Evolutionary conservation across 768 basidiomycete species (phyloP).

Genomic region (Tephrocybe sp.): DNA sequence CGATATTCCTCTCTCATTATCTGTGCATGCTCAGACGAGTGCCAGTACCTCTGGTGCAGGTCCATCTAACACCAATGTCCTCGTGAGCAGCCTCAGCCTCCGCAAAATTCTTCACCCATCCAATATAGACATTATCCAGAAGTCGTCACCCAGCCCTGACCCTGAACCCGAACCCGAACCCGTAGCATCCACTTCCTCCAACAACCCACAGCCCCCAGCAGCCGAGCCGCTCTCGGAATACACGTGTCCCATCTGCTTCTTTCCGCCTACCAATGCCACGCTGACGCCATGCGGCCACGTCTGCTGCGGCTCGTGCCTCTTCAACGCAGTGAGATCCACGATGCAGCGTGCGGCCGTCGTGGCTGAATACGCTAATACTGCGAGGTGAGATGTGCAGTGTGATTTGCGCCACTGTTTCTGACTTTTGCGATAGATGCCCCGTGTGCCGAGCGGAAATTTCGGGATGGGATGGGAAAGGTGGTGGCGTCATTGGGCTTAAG

Average conservation of each 20-base stretch:
- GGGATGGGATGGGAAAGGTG: slow-evolving; percentile 71
- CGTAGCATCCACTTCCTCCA: slow-evolving; percentile 4
- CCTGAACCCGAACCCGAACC: too few species aligned
- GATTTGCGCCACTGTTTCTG: slow-evolving; percentile 1
- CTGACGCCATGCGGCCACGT: slow-evolving; percentile 82
- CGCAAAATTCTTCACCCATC: slow-evolving; percentile 22
- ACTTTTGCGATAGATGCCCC: slow-evolving; percentile 50
- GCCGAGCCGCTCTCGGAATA: slow-evolving; percentile 55
- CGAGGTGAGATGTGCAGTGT: slow-evolving; percentile 32
- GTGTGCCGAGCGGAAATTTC: slow-evolving; percentile 68
- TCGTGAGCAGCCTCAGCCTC: slow-evolving; percentile 25
- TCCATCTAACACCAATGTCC: slow-evolving; percentile 1
- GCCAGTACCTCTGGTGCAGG: neutral
- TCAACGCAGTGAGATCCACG: slow-evolving; percentile 67
- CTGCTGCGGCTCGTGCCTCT: slow-evolving; percentile 75
- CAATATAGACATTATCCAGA: slow-evolving; percentile 12
- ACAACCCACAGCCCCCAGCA: slow-evolving; percentile 14
- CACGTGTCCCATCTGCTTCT: slow-evolving; percentile 81
- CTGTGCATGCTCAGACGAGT: neutral
- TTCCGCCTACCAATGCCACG: slow-evolving; percentile 70
- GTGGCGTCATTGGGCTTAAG: slow-evolving; percentile 65
- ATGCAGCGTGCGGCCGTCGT: slow-evolving; percentile 44
- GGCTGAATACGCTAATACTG: slow-evolving; percentile 28
- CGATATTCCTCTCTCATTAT: slow-evolving; percentile 1
- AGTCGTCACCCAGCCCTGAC: neutral